phyloP scores from a whole-genome alignment of 1,284 basidiomycete species.

The Ceratobasidium sp. region DNA sequence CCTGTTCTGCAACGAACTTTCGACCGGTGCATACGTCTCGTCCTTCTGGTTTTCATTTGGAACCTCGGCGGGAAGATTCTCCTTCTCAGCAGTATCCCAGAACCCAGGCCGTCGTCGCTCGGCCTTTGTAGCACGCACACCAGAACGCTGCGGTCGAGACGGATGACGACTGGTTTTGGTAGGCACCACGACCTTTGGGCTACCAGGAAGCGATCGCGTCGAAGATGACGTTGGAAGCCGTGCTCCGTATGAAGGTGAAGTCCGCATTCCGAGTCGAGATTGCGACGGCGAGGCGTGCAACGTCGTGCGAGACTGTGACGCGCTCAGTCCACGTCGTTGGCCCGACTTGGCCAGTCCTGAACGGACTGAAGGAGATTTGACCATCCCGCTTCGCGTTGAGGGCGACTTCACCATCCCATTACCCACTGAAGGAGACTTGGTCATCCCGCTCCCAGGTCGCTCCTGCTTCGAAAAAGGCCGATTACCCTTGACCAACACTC shows the following conservation, averaged over 20 bases:
- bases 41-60: background rate
- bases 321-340: background rate
- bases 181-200: background rate
- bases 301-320: background rate
- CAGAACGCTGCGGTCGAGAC: background rate
- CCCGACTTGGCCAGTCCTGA: conserved; percentile 13
- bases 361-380: conserved; percentile 23
- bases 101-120: background rate
- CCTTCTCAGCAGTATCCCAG: background rate
- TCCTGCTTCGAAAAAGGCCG: background rate
- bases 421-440: background rate
- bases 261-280: background rate
- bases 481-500: background rate
- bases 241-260: background rate
- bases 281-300: background rate
- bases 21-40: background rate
- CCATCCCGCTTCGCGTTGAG: background rate
- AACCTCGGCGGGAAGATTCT: background rate
- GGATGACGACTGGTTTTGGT: background rate
- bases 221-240: conserved; percentile 2
- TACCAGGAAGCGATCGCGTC: conserved; percentile 13
- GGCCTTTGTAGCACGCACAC: background rate
- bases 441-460: background rate
- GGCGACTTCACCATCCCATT: conserved; percentile 8
- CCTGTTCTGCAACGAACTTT: background rate